phyloP scores from a whole-genome alignment of 768 basidiomycete species.

The Podaxis sp. region DNA sequence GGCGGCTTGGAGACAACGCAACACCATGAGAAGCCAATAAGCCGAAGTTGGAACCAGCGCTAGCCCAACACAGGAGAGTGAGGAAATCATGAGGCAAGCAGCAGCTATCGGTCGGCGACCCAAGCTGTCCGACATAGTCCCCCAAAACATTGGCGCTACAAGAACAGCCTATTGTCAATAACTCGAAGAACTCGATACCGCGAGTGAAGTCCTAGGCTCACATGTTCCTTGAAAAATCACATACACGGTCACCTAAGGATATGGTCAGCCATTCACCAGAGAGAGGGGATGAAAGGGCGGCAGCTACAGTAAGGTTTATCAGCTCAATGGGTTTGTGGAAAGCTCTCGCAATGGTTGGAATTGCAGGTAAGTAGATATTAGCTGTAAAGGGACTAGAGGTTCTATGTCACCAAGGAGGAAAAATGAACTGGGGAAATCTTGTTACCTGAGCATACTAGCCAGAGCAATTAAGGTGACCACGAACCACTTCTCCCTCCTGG shows the following conservation, averaged over 20 bases:
- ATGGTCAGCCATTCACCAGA: neutral
- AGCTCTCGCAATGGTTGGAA: constrained; percentile 59
- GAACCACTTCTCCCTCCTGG: constrained; percentile 60
- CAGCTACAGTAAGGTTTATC: constrained; percentile 69
- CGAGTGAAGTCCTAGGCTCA: neutral
- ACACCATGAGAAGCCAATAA: constrained; percentile 77
- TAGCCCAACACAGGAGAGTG: constrained; percentile 63
- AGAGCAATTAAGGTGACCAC: constrained; percentile 56
- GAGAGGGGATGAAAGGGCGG: neutral
- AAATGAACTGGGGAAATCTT: neutral
- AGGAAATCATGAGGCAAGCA: constrained; percentile 59
- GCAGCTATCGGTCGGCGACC: constrained; percentile 67
- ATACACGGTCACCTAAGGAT: constrained; percentile 57
- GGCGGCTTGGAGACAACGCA: constrained; percentile 77
- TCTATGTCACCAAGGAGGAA: neutral
- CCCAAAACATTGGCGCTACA: constrained; percentile 65
- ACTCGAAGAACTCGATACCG: too few species aligned
- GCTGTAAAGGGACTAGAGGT: constrained; percentile 59
- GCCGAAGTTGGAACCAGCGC: constrained; percentile 49
- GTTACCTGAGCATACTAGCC: constrained; percentile 63
- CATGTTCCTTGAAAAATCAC: constrained; percentile 57
- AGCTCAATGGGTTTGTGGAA: constrained; percentile 67
- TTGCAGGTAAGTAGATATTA: constrained; percentile 78
- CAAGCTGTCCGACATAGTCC: constrained; percentile 63
- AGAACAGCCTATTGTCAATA: neutral